Conservation (phyloP, 108 stramenopile species). For the Cyclostephanos tholiformis region DNA sequence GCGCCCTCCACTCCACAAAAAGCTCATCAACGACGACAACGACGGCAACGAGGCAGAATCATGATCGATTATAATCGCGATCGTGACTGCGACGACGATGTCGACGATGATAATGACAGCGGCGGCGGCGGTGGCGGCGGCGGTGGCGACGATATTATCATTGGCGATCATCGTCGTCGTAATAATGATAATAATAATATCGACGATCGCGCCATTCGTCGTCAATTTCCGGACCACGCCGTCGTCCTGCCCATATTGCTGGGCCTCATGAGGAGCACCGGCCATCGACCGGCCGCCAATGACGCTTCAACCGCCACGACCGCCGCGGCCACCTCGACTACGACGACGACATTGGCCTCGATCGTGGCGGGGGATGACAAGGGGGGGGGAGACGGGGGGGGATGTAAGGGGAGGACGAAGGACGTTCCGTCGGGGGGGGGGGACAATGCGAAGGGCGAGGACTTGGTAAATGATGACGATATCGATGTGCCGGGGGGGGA, state of each 20-base stretch:
- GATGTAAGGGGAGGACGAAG: not conserved
- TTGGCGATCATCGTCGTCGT: not conserved
- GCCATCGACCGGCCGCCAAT: too few relatives aligned
- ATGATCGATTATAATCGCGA: too few relatives aligned
- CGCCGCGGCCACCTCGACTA: not conserved
- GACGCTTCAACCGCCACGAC: not conserved
- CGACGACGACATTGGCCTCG: not conserved
- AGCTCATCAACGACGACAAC: not conserved
- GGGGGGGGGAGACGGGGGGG: not conserved
- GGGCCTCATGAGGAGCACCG: conserved; percentile 19
- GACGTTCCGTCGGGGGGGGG: too few relatives aligned
- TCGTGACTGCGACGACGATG: not conserved
- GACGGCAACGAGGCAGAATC: too few relatives aligned
- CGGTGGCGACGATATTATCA: too few relatives aligned
- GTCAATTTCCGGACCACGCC: conserved; percentile 17
- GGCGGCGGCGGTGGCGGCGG: too few relatives aligned
- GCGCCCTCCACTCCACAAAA: too few relatives aligned
- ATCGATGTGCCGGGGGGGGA: not conserved
- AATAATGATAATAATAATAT: not conserved
- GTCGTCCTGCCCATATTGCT: conserved; percentile 29
- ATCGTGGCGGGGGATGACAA: too few relatives aligned
- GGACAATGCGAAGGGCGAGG: too few relatives aligned
- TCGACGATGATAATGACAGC: too few relatives aligned
- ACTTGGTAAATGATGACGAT: not conserved
- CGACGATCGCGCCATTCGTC: not conserved